Base-by-base conservation (phyloP, 2,329 filamentous ascomycete genomes). In the Fusarium napiforme region DNA sequence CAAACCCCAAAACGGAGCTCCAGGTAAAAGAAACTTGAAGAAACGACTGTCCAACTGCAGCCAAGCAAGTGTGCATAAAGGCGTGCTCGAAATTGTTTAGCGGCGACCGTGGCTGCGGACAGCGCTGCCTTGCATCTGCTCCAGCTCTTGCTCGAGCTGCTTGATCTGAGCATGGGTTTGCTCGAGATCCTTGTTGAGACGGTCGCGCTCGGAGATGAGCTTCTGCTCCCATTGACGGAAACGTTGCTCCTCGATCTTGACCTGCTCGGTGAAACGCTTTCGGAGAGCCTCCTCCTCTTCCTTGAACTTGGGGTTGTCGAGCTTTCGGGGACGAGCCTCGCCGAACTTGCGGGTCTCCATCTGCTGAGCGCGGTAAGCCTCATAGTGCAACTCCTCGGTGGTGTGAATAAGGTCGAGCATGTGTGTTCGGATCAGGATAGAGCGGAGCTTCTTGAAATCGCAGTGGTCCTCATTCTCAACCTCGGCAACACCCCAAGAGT, bases 231-330 rank as follows among this genome's bases (percentile, higher is more conserved):
- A 99, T 86, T 97, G 93, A 85, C 97, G 92, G 92, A 99, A 99
- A 77, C 96, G 92, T 87, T 97, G 95, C 87, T 99, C 96, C 88
- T 99, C 97, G 81, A 99, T 93, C 93, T 99, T 99, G 88, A 99
- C 96, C 85, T 99, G 96, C 88, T 99, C 96, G 78, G 96, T 99
- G 87, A 99, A 99, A 79, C 97, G 92, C 92, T 99, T 99, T 86
- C 96, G 92, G 76, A 99, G 91, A 72, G 94, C 93, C 89, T 99
- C 96, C 83, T 99, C 96, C 86, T 99, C 96, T 84, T 99, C 96
- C 91, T 99, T 99, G 91, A 98, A 99, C 89, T 99, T 99, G 86
- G 96, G 96, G 89, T 99, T 99, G 87, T 99, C 96, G 79, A 99
- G 89, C 91, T 99, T 99, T 85, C 96, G 90, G 78, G 96, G 96